These are phyloP conservation scores for Podospora comata DNA, from an alignment of 495 filamentous ascomycete genomes.

Conservation along the genomic window DNA sequence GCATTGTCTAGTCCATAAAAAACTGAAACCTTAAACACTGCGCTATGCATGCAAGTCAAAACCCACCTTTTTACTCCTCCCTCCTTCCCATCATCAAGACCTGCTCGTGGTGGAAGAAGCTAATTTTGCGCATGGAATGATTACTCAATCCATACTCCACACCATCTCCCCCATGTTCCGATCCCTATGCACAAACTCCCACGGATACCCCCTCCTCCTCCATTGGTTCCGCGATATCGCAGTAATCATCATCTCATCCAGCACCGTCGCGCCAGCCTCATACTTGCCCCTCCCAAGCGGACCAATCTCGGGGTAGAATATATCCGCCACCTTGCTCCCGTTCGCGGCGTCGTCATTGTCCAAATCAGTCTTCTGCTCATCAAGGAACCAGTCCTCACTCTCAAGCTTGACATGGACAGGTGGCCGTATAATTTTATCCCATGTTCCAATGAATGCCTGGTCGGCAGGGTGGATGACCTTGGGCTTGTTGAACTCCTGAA, in stretches of 20 bases:
- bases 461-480: too few relatives aligned
- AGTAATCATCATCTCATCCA: background rate
- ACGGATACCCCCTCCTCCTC: background rate
- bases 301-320: background rate
- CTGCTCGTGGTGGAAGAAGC: too few relatives aligned
- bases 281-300: background rate
- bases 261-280: background rate
- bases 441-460: too few relatives aligned
- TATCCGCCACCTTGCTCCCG: background rate
- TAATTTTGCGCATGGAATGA: too few relatives aligned
- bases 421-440: too few relatives aligned
- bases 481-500: background rate
- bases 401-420: too few relatives aligned
- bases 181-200: background rate
- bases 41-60: background rate
- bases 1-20: too few relatives aligned
- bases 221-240: background rate
- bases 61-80: background rate
- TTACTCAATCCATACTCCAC: background rate
- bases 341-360: background rate
- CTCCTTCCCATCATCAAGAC: too few relatives aligned
- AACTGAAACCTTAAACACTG: background rate
- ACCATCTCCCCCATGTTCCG: background rate
- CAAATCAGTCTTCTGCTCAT: background rate
- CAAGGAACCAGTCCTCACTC: too few relatives aligned